Base-by-base conservation (phyloP, 179 eudicot species). In the Patellifolia procumbens region DNA sequence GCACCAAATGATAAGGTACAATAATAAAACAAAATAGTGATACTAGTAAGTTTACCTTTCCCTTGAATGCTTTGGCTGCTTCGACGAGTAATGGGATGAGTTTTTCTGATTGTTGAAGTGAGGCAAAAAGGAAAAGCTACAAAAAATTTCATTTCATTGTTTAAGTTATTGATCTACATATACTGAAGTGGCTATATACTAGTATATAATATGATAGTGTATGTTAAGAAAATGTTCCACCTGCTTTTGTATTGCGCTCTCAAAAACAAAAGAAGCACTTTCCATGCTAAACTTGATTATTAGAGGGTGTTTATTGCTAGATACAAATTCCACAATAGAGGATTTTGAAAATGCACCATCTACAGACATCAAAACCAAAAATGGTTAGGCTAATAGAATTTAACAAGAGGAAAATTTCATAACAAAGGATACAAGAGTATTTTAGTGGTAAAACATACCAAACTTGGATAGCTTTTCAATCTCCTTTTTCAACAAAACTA, bases 401-500 rank as follows among this genome's bases (percentile, higher is more conserved):
- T n/a, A n/a, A n/a, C n/a, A 53, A 17, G 28, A n/a, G 4, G 58
- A 17, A 20, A 7, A 20, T 52, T n/a, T n/a, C n/a, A 51, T 1
- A 37, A 37, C 1, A 37, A 3, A 7, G 42, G 42, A 7, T 37
- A 37, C 42, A 37, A 37, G 1, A n/a, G 34, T 8, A 35, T 15
- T 11, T 37, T 5, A 52, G 52, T 22, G 2, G 10, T 24, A 17
- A 24, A 22, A 77, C 94, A 61, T 68, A 93, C 99, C 98, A 83
- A 83, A 96, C 51, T 70, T 70, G 52, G 88, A 81, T 29, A 88
- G 67, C 79, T 96, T 93, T 88, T 93, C 98, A 42, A 74, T 87
- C 76, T 89, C 92, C 73, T 88, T 89, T 90, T 96, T 96, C 68
- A 93, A 72, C 76, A 96, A 66, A 73, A 93, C 92, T 78, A 93